These are phyloP conservation scores for Pythium aristosporum DNA, from an alignment of 352 stramenopile genomes.

Conservation along the genomic window DNA sequence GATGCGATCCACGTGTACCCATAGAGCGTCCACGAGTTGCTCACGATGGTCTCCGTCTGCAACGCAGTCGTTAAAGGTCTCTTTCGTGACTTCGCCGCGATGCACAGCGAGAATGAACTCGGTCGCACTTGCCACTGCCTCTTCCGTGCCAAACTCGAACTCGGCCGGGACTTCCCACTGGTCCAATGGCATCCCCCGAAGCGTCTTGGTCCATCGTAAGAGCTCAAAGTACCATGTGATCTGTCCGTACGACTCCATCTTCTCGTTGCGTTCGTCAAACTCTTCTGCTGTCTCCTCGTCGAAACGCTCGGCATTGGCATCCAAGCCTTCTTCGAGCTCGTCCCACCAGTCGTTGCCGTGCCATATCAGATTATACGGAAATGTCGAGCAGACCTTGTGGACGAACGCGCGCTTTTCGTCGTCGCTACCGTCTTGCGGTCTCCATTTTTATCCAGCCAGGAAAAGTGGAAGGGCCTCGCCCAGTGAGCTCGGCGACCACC, in stretches of 20 bases:
- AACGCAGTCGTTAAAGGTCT: conserved; percentile 6
- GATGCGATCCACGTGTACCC: conserved; percentile 23
- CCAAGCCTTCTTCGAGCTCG: conserved; percentile 7
- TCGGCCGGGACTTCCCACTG: background rate
- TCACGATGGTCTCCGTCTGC: conserved; percentile 11
- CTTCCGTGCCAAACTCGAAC: conserved; percentile 7
- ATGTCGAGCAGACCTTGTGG: conserved; percentile 1
- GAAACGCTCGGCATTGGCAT: background rate
- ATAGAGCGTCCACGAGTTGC: conserved; percentile 14
- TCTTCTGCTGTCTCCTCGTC: background rate
- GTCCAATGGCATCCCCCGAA: conserved; percentile 1
- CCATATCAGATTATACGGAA: conserved; percentile 27
- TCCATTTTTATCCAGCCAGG: too few relatives aligned
- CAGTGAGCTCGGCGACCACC: conserved; percentile 18
- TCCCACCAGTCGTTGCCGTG: conserved; percentile 29
- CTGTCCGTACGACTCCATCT: conserved; percentile 20
- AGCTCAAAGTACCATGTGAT: conserved; percentile 23
- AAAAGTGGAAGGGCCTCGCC: too few relatives aligned
- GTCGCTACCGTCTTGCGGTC: background rate
- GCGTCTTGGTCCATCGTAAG: background rate
- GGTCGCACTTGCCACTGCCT: conserved; percentile 1
- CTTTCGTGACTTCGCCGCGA: conserved; percentile 16
- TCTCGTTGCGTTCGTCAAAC: background rate
- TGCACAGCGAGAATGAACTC: conserved; percentile 12
- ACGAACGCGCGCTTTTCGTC: conserved; percentile 18